Conservation (phyloP, 2,329 filamentous ascomycete species). For the Fusarium ramigenum region DNA sequence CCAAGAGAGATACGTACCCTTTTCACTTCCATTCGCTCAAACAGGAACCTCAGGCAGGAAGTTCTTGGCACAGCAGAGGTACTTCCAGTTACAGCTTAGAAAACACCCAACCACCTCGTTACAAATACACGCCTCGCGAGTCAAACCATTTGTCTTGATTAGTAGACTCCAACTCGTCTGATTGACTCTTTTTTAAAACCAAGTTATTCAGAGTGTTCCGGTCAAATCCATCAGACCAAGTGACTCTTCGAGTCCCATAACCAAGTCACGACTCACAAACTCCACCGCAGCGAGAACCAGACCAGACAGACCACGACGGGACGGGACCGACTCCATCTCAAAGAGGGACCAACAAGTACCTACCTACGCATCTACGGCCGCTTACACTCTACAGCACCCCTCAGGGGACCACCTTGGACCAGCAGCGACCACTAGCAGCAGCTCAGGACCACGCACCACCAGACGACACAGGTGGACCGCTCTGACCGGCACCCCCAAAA, state of each 20-base stretch:
- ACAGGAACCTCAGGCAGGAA: slow-evolving; percentile 26
- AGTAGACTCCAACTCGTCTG: slow-evolving; percentile 13
- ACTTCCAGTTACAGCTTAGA: slow-evolving; percentile 16
- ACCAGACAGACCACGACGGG: slow-evolving; percentile 6
- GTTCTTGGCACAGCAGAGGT: slow-evolving; percentile 19
- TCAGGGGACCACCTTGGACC: slow-evolving; percentile 39
- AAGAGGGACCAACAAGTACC: slow-evolving; percentile 29
- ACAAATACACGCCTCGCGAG: slow-evolving; percentile 33
- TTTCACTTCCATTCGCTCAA: neutral
- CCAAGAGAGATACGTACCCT: slow-evolving; percentile 12
- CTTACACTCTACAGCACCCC: slow-evolving; percentile 31
- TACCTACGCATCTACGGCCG: slow-evolving; percentile 16
- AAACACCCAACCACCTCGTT: slow-evolving; percentile 36
- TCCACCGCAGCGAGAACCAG: slow-evolving; percentile 25
- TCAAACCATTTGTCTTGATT: slow-evolving; percentile 32
- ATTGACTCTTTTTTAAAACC: slow-evolving; percentile 15
- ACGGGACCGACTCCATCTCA: slow-evolving; percentile 27
- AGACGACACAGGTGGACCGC: slow-evolving; percentile 37
- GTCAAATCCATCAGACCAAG: slow-evolving; percentile 29
- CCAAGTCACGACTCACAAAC: slow-evolving; percentile 30
- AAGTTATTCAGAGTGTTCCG: slow-evolving; percentile 8
- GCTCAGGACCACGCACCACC: slow-evolving; percentile 37
- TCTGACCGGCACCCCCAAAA: slow-evolving; percentile 38
- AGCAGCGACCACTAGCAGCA: slow-evolving; percentile 31
- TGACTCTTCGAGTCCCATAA: slow-evolving; percentile 32